phyloP scores from a whole-genome alignment of 495 filamentous ascomycete genomes.

The Terfezia claveryi region DNA sequence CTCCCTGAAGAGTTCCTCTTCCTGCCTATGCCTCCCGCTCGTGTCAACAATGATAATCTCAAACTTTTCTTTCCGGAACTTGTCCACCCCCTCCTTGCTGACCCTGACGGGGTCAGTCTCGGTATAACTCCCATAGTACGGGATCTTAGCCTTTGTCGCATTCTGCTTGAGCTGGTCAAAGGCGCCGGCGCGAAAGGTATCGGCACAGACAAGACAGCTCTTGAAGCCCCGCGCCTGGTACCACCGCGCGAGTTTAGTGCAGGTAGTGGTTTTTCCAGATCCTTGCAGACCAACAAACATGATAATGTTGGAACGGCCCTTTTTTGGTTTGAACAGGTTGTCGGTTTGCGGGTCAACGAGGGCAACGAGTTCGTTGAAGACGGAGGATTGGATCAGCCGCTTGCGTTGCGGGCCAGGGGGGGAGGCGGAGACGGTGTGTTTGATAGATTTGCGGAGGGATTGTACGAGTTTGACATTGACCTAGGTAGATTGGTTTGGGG shows the following conservation, averaged over 20 bases:
- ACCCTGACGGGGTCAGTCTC: conserved; percentile 91
- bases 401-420: conserved; percentile 88
- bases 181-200: conserved; percentile 94
- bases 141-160: conserved; percentile 94
- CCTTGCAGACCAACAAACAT: conserved; percentile 99
- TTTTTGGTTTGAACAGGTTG: conserved; percentile 77
- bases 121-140: conserved; percentile 88
- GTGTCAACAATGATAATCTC: conserved; percentile 99
- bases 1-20: conserved; percentile 84
- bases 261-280: conserved; percentile 92
- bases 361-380: conserved; percentile 89
- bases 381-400: conserved; percentile 88
- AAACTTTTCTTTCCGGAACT: conserved; percentile 97
- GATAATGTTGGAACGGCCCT: conserved; percentile 86
- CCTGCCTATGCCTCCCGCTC: conserved; percentile 78
- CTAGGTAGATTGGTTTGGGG: background rate
- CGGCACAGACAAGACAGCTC: conserved; percentile 83
- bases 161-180: conserved; percentile 99
- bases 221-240: conserved; percentile 91
- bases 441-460: conserved; percentile 81
- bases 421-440: conserved; percentile 66
- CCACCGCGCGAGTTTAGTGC: conserved; percentile 88
- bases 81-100: conserved; percentile 80
- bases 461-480: conserved; percentile 90
- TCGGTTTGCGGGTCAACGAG: conserved; percentile 92